Evolutionary conservation across 768 basidiomycete species (phyloP), one percentile per base, ranked within the genome.

Genomic region (Auricularia heimuer): DNA sequence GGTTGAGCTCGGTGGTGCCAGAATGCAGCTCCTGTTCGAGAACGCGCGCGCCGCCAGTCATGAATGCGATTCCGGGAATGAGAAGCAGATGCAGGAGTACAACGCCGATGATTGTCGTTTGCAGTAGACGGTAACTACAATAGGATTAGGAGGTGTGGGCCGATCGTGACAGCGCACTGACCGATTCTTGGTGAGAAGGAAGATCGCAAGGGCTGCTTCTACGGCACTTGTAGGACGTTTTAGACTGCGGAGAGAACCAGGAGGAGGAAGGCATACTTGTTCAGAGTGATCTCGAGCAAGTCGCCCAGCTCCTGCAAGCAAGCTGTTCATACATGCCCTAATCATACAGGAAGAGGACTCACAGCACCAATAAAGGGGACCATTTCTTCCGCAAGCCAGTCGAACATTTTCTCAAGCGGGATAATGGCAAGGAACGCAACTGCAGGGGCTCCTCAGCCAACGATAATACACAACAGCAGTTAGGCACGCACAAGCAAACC

Each of bases 121-220:
- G 89, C 47, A 90, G 72, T 3, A 91, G 73, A 51, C 81, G 80
- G 62, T 89, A 74, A 63, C 87, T 88, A 51, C 6, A 39, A 37
- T 29, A 29, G 37, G 11, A 39, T 63, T 8, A 67, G 63, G 11
- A 63, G 58, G n/a, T 42, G 47, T 21, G 65, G 33, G 1, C 47
- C 4, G 42, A 47, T 18, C 4, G 51, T 33, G 33, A 63, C 21
- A 14, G 45, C 7, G n/a, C 7, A 81, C 85, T 74, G 69, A 88
- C 85, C 89, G 84, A 83, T 87, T 87, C 73, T 82, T 83, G 21
- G 71, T 68, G n/a, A 91, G 74, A 18, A 91, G 77, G 64, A 89
- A 82, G 63, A 90, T 85, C 0, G 86, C 86, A 4, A 91, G 75
- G 0, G 86, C 86, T 0, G 83, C 88, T 74, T 91, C 89, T 1